Conservation (phyloP, 306 rosid species). For the Boehmeria nivea region DNA sequence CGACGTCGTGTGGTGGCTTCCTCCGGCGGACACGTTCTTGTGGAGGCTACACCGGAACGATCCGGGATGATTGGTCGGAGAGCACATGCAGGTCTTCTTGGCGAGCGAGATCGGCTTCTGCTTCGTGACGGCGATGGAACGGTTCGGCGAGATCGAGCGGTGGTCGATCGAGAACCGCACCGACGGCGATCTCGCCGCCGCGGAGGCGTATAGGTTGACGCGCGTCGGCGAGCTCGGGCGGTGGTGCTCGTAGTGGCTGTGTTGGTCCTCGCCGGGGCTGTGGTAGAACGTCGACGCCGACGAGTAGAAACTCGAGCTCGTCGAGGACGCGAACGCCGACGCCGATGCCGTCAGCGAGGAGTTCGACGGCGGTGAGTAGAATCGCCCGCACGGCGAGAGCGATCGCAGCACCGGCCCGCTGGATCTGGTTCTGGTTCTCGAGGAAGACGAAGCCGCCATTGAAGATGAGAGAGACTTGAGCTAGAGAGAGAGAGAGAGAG, state of each 20-base stretch:
- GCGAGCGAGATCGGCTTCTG: conserved; percentile 45
- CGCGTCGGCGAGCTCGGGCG: conserved; percentile 81
- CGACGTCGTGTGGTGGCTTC: conserved; percentile 22
- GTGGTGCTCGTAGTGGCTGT: conserved; percentile 34
- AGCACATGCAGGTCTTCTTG: conserved; percentile 83
- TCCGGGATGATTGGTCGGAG: conserved; percentile 87
- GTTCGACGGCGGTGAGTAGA: conserved; percentile 48
- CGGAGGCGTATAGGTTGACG: conserved; percentile 48
- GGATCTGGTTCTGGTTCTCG: conserved; percentile 39
- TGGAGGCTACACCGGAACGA: conserved; percentile 92
- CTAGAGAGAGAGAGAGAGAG: neutral
- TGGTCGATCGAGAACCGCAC: conserved; percentile 74
- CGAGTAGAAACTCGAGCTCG: conserved; percentile 54
- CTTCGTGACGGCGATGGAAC: conserved; percentile 57
- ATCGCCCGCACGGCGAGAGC: conserved; percentile 59
- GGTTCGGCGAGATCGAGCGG: conserved; percentile 75
- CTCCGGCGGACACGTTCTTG: conserved; percentile 30
- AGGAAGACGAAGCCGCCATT: conserved; percentile 58
- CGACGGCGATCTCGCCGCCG: conserved; percentile 36
- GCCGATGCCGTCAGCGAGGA: conserved; percentile 40
- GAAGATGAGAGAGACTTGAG: neutral
- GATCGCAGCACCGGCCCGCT: conserved; percentile 78
- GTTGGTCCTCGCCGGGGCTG: conserved; percentile 21
- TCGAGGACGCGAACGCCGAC: conserved; percentile 72
- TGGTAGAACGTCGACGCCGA: conserved; percentile 43